Evolutionary conservation across 371 early-diverging fungal species (phyloP).

Genomic region (Batkoa obscura): DNA sequence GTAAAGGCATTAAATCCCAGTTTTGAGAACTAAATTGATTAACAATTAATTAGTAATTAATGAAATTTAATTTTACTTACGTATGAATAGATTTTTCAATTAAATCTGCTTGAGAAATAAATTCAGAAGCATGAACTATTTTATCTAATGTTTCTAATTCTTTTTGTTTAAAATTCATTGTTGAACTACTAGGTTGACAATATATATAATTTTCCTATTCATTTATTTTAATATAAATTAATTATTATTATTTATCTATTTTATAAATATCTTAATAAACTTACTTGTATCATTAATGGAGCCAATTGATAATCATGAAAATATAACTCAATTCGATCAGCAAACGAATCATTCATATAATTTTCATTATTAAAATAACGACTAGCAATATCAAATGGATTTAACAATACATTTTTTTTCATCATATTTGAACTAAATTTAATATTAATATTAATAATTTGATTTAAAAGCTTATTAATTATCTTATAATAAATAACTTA

Average conservation of each 20-base stretch:
- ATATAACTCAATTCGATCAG: constrained; percentile 77
- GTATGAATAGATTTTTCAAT: constrained; percentile 66
- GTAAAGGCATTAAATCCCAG: constrained; percentile 84
- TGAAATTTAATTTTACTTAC: constrained; percentile 15
- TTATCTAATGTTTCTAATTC: constrained; percentile 20
- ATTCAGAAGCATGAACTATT: constrained; percentile 72
- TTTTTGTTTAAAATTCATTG: not conserved
- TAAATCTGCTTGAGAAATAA: constrained; percentile 73
- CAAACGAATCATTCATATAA: constrained; percentile 30
- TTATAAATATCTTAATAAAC: too few species aligned
- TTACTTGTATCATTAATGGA: constrained; percentile 84
- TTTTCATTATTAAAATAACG: constrained; percentile 33
- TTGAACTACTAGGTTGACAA: constrained; percentile 9
- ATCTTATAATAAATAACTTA: not conserved
- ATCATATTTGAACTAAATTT: constrained; percentile 12
- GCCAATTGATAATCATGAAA: constrained; percentile 83
- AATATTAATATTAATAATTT: too few species aligned
- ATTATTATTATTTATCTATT: too few species aligned
- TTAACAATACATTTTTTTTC: constrained; percentile 61
- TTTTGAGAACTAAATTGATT: constrained; percentile 28
- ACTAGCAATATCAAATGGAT: constrained; percentile 70
- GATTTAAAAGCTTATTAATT: too few species aligned
- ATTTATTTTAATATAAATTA: too few species aligned
- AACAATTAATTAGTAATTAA: not conserved
- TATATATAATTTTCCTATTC: constrained; percentile 32